Conservation (phyloP, 306 rosid species). For the Prunus dulcis region DNA sequence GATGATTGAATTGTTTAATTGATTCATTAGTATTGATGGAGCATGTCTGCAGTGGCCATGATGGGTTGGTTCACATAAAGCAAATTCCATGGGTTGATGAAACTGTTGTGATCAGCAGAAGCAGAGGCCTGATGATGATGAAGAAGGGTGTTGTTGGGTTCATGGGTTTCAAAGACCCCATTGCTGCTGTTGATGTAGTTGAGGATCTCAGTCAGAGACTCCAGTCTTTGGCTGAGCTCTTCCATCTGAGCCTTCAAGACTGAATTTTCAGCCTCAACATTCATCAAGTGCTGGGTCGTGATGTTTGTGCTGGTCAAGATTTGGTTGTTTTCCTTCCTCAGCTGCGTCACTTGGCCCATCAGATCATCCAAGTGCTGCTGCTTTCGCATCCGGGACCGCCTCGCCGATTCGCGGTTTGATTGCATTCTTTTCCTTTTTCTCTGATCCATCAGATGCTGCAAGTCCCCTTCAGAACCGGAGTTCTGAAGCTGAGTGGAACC, state of each 20-base stretch:
- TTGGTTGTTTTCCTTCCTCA: slow-evolving; percentile 47
- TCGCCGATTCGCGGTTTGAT: slow-evolving; percentile 85
- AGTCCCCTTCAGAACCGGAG: slow-evolving; percentile 60
- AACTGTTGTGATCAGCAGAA: slow-evolving; percentile 22
- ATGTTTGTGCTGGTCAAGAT: slow-evolving; percentile 41
- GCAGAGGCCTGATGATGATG: too few relatives aligned
- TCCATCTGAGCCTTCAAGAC: slow-evolving; percentile 59
- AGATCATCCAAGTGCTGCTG: slow-evolving; percentile 78
- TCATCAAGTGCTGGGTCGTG: slow-evolving; percentile 46
- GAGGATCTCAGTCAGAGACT: slow-evolving; percentile 59
- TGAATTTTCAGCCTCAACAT: slow-evolving; percentile 58
- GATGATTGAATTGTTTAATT: not conserved
- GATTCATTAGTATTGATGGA: slow-evolving; percentile 39
- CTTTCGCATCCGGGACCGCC: slow-evolving; percentile 69
- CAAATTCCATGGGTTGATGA: slow-evolving; percentile 49
- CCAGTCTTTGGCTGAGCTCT: slow-evolving; percentile 66
- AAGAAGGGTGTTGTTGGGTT: slow-evolving; percentile 12
- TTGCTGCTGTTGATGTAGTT: slow-evolving; percentile 31
- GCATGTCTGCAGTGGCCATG: slow-evolving; percentile 59
- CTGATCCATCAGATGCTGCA: slow-evolving; percentile 54
- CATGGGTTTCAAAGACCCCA: slow-evolving; percentile 21
- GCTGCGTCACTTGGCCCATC: slow-evolving; percentile 27
- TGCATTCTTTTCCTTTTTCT: slow-evolving; percentile 74
- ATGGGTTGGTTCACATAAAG: slow-evolving; percentile 60
- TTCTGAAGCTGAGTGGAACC: slow-evolving; percentile 36